Percentiles rank a stretch among this genome's conserved stretches.
Evolutionary conservation across 192 early-diverging fungal species (phyloP).

Genomic region (Coemansia guatemalensis): DNA sequence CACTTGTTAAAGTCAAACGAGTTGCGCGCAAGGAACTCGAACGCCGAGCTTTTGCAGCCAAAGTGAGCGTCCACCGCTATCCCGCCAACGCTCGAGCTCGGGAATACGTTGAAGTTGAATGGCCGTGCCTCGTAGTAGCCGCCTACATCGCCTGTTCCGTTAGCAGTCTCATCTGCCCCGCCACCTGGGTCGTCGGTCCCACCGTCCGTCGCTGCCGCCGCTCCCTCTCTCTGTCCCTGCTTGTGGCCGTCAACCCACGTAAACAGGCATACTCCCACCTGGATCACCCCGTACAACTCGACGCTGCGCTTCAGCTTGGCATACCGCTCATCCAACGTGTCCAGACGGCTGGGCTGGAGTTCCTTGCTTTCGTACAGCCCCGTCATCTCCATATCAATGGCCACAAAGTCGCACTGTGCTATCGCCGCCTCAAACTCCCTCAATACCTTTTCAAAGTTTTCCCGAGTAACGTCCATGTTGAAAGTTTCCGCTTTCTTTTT

Average conservation of each 20-base stretch:
- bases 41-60: slow-evolving; percentile 52
- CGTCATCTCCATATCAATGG: slow-evolving; percentile 53
- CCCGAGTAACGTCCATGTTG: slow-evolving; percentile 39
- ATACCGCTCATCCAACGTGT: slow-evolving; percentile 60
- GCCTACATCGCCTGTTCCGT: background rate
- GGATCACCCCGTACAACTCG: slow-evolving; percentile 60
- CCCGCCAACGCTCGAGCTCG: slow-evolving; percentile 38
- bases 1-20: slow-evolving; percentile 93
- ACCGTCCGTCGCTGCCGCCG: no score
- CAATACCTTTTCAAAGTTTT: slow-evolving; percentile 35
- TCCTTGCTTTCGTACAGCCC: slow-evolving; percentile 39
- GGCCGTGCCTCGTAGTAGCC: slow-evolving; percentile 70
- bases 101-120: slow-evolving; percentile 92
- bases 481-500: background rate
- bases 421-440: slow-evolving; percentile 28
- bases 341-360: slow-evolving; percentile 37
- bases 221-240: background rate
- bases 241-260: slow-evolving; percentile 58
- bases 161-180: background rate
- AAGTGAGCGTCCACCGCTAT: slow-evolving; percentile 40
- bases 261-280: slow-evolving; percentile 86
- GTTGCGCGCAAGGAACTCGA: slow-evolving; percentile 75
- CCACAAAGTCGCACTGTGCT: slow-evolving; percentile 37
- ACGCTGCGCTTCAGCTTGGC: slow-evolving; percentile 56
- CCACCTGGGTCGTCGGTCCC: no score